Percentiles rank a stretch among this genome's conserved stretches.
phyloP scores from a whole-genome alignment of 192 early-diverging fungal genomes.

The Paraglomus occultum region DNA sequence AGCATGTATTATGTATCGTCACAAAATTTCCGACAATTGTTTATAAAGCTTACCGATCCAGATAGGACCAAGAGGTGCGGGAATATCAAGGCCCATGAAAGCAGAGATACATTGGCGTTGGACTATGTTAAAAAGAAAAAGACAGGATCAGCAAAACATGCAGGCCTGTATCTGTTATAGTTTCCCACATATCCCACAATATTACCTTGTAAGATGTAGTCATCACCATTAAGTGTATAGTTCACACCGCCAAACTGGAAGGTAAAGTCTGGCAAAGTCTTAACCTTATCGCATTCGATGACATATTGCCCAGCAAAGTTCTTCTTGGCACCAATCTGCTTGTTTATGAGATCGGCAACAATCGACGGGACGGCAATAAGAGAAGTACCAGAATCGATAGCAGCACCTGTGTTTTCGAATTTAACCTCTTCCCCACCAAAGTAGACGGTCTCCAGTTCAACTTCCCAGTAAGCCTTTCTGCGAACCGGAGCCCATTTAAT shows the following conservation, averaged over 20 bases:
- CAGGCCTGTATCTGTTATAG: not conserved
- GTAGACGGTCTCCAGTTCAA: conserved; percentile 73
- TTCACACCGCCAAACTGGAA: conserved; percentile 74
- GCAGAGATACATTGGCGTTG: conserved; percentile 70
- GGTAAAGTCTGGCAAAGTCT: conserved; percentile 71
- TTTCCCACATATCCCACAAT: not conserved
- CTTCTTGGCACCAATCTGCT: conserved; percentile 89
- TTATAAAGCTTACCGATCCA: conserved; percentile 63
- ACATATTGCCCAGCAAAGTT: conserved; percentile 87
- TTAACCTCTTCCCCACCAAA: conserved; percentile 77
- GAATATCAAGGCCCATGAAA: conserved; percentile 95
- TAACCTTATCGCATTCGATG: conserved; percentile 73
- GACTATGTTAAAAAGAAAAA: conserved; percentile 50
- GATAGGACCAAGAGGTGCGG: conserved; percentile 68
- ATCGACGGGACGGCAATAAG: conserved; percentile 75
- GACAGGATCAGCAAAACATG: conserved; percentile 13
- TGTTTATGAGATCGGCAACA: conserved; percentile 88
- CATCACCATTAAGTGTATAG: conserved; percentile 60
- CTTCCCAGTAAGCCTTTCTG: conserved; percentile 98
- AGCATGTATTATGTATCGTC: no score
- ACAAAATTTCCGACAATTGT: conserved; percentile 16
- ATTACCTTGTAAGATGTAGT: conserved; percentile 47
- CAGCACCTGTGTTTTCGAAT: conserved; percentile 66
- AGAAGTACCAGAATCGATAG: conserved; percentile 92
- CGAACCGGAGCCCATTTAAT: conserved; percentile 81